Conservation (phyloP, 2,329 filamentous ascomycete genomes). For the Fusarium denticulatum region DNA sequence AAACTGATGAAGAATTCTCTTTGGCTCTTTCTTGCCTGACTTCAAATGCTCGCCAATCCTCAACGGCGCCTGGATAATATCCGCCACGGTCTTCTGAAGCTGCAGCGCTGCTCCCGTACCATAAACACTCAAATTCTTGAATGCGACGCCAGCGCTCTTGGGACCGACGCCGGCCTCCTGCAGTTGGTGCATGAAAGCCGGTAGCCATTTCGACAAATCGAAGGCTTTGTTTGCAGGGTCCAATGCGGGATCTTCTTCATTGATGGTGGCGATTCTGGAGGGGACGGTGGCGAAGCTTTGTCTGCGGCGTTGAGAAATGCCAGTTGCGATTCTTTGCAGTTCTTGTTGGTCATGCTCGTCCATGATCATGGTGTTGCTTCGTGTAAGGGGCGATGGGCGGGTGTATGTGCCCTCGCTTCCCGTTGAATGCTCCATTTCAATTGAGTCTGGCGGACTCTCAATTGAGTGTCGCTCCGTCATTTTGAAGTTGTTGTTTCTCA, state of each 20-base stretch:
- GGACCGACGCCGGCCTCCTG: neutral
- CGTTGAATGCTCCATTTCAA: neutral
- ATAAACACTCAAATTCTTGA: slow-evolving; percentile 55
- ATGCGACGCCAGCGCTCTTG: slow-evolving; percentile 49
- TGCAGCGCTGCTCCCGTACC: slow-evolving; percentile 50
- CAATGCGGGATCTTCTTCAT: neutral
- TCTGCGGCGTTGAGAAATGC: slow-evolving; percentile 9
- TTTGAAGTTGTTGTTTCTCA: neutral
- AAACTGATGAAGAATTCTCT: slow-evolving; percentile 21
- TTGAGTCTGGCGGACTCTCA: neutral
- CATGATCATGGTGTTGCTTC: slow-evolving; percentile 13
- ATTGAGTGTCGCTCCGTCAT: slow-evolving; percentile 1
- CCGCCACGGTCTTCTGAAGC: slow-evolving; percentile 53
- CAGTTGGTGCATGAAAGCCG: slow-evolving; percentile 8
- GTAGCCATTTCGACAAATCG: slow-evolving; percentile 23
- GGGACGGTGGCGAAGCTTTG: neutral
- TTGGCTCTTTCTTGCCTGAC: slow-evolving; percentile 3
- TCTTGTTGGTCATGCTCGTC: slow-evolving; percentile 15
- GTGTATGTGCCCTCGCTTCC: neutral
- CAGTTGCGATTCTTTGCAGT: slow-evolving; percentile 15
- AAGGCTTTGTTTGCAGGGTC: slow-evolving; percentile 18
- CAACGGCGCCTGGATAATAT: neutral
- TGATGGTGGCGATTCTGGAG: neutral
- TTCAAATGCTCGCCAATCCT: slow-evolving; percentile 1
- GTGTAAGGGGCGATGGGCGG: neutral